Base-by-base conservation (phyloP, 108 stramenopile species). In the Epithemia pelagica region DNA sequence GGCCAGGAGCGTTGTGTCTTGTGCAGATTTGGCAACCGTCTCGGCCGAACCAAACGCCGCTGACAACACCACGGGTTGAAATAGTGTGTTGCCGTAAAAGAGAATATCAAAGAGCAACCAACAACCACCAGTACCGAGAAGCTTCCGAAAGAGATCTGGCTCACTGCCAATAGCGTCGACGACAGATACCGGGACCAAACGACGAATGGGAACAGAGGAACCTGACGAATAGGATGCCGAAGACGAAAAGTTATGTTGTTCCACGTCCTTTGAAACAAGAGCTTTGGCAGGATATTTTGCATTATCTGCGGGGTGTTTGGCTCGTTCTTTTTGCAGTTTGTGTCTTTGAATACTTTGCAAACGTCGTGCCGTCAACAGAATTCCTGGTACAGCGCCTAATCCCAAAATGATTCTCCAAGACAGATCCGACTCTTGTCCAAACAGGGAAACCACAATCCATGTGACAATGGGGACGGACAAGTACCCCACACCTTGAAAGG, bases 51-150 rank as follows among this genome's bases (percentile, higher is more conserved):
- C 93, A 82, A 95, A 95, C 0, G 88, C 90, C 23, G 93, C 85
- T 32, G 78, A 67, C 57, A 95, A 62, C 1, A 95, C 93, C 58
- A 91, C 75, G 0, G 89, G 88, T 67, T 95, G 90, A 67, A 95
- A 95, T 7, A 95, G 72, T 0, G 89, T 78, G 67, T 95, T 95
- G 10, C 93, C 93, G 66, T 95, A 95, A 68, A 95, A 91, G 28
- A 95, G 61, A 21, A 95, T 74, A 67, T 95, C 93, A 65, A 95
- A 91, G 8, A 95, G 72, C 24, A 89, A 81, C 93, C 93, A 95
- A 20, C 83, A 83, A 23, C 86, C 90, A 0, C 86, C 93, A 30
- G 90, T 91, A 0, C 90, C 90, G 32, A 89, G 37, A 5, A 95
- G 63, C 71, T 91, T 91, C 30, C 58, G 37, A 29, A 75, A 32